phyloP scores from a whole-genome alignment of 2,329 filamentous ascomycete genomes.

The Colletotrichum sp. region DNA sequence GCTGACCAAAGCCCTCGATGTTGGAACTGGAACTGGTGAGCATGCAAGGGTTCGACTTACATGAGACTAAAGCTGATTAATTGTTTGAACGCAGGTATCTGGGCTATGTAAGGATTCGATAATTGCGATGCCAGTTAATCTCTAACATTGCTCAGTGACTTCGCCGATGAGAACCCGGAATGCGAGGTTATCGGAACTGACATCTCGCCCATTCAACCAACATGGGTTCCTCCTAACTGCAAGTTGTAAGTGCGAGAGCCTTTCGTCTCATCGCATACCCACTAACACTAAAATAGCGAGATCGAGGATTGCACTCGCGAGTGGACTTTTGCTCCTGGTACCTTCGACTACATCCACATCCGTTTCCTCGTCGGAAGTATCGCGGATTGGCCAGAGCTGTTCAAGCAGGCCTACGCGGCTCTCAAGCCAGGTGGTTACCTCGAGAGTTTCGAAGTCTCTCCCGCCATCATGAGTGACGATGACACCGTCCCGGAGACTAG shows the following conservation, averaged over 20 bases:
- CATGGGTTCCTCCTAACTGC: conserved; percentile 59
- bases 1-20: conserved; percentile 41
- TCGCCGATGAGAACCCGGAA: conserved; percentile 46
- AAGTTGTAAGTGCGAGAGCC: conserved; percentile 37
- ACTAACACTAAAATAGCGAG: conserved; percentile 31
- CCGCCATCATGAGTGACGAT: conserved; percentile 32
- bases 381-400: conserved; percentile 55
- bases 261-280: not conserved
- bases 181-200: conserved; percentile 57
- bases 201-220: conserved; percentile 62
- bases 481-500: conserved; percentile 30
- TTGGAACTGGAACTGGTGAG: conserved; percentile 53
- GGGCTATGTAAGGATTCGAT: conserved; percentile 6
- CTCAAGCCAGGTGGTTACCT: conserved; percentile 52
- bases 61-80: not conserved
- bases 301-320: conserved; percentile 65
- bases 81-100: conserved; percentile 1
- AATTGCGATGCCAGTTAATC: too few relatives aligned
- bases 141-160: conserved; percentile 44
- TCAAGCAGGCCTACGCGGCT: conserved; percentile 52
- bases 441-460: conserved; percentile 42
- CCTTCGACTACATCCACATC: conserved; percentile 65
- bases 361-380: conserved; percentile 59
- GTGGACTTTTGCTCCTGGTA: conserved; percentile 49
- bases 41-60: not conserved